A percentile compares a stretch with the other conserved stretches of the same genome.
phyloP scores from a whole-genome alignment of 352 stramenopile genomes.

The Thalassiosira mediterranea region DNA sequence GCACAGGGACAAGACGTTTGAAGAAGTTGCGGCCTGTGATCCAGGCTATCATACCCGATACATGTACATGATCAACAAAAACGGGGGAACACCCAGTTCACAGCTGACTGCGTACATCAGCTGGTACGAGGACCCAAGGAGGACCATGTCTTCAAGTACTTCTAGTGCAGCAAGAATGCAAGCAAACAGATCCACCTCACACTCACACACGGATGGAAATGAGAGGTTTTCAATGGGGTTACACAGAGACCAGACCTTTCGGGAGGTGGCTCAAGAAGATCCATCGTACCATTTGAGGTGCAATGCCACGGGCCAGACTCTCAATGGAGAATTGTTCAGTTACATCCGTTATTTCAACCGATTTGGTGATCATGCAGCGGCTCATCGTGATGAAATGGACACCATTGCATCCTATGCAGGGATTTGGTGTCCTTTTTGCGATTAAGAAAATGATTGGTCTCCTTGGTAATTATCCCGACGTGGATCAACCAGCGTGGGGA shows the following conservation, averaged over 20 bases:
- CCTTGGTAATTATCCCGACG: too few species aligned
- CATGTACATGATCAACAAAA: conserved; percentile 11
- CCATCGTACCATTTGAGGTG: conserved; percentile 32
- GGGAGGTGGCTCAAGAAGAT: conserved; percentile 23
- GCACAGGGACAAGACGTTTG: conserved; percentile 38
- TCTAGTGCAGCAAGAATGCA: background rate
- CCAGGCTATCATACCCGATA: conserved; percentile 36
- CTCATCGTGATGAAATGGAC: conserved; percentile 1
- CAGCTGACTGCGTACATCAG: background rate
- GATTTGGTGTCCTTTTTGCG: too few species aligned
- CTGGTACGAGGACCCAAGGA: background rate
- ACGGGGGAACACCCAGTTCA: background rate
- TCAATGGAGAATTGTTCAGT: conserved; percentile 2
- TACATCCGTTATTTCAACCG: conserved; percentile 19
- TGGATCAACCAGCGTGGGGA: too few species aligned
- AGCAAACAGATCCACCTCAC: background rate
- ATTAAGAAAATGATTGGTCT: too few species aligned
- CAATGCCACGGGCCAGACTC: conserved; percentile 1
- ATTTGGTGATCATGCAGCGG: conserved; percentile 16
- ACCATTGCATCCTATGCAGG: conserved; percentile 3
- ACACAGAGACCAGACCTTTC: conserved; percentile 20
- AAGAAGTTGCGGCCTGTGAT: conserved; percentile 22
- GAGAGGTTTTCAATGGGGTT: conserved; percentile 21
- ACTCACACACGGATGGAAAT: background rate
- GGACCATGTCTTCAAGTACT: background rate